Percentiles rank a stretch among this genome's conserved stretches.
Conservation (phyloP, 345 rosid genomes). For the Litchi chinensis region DNA sequence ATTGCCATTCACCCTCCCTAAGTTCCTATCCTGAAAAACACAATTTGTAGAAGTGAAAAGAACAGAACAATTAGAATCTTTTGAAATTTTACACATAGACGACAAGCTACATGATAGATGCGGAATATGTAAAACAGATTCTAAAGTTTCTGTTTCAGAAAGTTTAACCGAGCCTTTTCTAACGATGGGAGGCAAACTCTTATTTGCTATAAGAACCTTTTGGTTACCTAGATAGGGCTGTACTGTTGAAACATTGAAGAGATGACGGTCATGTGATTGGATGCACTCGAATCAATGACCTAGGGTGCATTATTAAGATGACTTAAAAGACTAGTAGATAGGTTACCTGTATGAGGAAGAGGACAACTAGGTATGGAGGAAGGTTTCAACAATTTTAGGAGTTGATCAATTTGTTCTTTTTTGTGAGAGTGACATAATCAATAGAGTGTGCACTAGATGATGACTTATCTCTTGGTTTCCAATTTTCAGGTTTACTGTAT, state of each 20-base stretch:
- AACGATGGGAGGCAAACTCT: not conserved
- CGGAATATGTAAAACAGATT: not conserved
- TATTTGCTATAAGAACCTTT: not conserved
- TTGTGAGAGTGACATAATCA: not conserved
- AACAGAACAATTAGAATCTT: too few relatives aligned
- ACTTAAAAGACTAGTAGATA: too few relatives aligned
- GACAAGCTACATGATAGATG: not conserved
- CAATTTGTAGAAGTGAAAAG: too few relatives aligned
- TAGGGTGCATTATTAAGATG: too few relatives aligned
- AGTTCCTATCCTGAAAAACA: too few relatives aligned
- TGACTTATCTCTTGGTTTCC: not conserved
- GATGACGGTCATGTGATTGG: too few relatives aligned
- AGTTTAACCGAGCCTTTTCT: not conserved
- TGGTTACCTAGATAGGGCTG: not conserved
- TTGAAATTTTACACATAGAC: too few relatives aligned
- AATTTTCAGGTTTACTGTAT: not conserved
- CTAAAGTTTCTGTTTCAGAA: not conserved
- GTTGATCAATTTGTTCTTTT: not conserved
- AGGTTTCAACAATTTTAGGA: not conserved
- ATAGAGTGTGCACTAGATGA: too few relatives aligned
- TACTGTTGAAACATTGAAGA: not conserved
- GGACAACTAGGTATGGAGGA: not conserved
- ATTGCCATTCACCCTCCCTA: too few relatives aligned
- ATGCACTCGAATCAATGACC: too few relatives aligned
- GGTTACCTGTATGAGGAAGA: not conserved